Evolutionary conservation across 2,329 filamentous ascomycete genomes (phyloP), one percentile per base, ranked within the genome.

Genomic region (Penicillium digitatum): DNA sequence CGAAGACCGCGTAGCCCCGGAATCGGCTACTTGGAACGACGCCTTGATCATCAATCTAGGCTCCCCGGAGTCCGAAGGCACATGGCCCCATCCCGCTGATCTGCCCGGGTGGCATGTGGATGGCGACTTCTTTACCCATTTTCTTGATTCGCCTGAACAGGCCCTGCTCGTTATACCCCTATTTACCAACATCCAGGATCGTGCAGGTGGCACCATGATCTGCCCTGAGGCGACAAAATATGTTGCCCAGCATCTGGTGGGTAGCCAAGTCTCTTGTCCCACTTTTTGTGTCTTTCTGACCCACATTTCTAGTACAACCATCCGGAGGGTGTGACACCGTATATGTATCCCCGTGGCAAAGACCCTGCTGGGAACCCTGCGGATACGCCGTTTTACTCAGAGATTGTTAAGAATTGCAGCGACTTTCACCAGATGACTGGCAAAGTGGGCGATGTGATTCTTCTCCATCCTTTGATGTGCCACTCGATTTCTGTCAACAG

Each of bases 91-190:
- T 34, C 83, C 83, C 9, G 68, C 79, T 4, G 72, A 78, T 24
- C 82, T 83, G 0, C 75, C 79, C 48, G 77, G 82, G 0, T 89
- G 86, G 86, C 86, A 88, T 69, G 83, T 87, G 18, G 86, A 88
- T 69, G 86, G 86, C 9, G 86, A 89, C 62, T 88, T 87, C 69
- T 89, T 89, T 67, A 78, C 86, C 5, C 86, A 89, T 73, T 89
- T 85, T 61, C 80, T 89, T 34, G 86, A 89, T 66, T 86, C 82
- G 20, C 82, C 82, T 0, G 87, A 89, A 72, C 87, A 89, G 69
- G 87, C 78, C 0, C 72, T 89, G 14, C 76, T 89, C 1, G 84
- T 88, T 12, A 87, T 87, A 38, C 86, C 86, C 1, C 69, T 88
- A 5, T 89, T 86, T 73, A 84, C 79, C 0, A 85, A 88, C 65